Evolutionary conservation across 306 rosid genomes (phyloP).

Genomic region (Hippophae rhamnoides): DNA sequence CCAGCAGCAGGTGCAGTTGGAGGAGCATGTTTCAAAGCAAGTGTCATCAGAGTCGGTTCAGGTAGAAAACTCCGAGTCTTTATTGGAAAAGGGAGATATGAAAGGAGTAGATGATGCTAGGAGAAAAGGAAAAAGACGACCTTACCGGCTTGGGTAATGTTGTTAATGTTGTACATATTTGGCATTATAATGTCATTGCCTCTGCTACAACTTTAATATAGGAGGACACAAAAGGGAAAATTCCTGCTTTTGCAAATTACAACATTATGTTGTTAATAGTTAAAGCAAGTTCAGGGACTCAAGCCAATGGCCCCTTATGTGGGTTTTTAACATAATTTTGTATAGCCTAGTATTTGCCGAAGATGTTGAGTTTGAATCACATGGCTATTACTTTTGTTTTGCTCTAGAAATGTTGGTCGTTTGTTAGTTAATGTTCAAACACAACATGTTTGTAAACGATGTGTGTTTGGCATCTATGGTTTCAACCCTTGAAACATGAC

Average conservation of each 20-base stretch:
- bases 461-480: too few species aligned
- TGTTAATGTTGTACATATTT: slow-evolving; percentile 70
- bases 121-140: slow-evolving; percentile 26
- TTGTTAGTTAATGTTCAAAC: too few species aligned
- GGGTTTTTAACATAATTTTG: slow-evolving; percentile 38
- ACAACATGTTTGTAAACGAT: too few species aligned
- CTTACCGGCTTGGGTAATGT: slow-evolving; percentile 84
- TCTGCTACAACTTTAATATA: slow-evolving; percentile 68
- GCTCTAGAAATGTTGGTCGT: too few species aligned
- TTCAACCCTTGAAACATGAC: too few species aligned
- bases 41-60: slow-evolving; percentile 24
- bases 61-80: slow-evolving; percentile 32
- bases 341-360: slow-evolving; percentile 33
- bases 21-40: slow-evolving; percentile 40
- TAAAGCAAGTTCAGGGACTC: slow-evolving; percentile 27
- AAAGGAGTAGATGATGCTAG: slow-evolving; percentile 33
- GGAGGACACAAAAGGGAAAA: slow-evolving; percentile 9
- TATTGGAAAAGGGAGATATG: slow-evolving; percentile 27
- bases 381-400: too few species aligned
- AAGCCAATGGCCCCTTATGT: slow-evolving; percentile 28
- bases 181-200: slow-evolving; percentile 95
- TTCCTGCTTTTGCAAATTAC: too few species aligned
- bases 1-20: slow-evolving; percentile 40
- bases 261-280: background rate
- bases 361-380: too few species aligned